phyloP scores from a whole-genome alignment of 768 basidiomycete genomes.

The Crassisporium funariophilum region DNA sequence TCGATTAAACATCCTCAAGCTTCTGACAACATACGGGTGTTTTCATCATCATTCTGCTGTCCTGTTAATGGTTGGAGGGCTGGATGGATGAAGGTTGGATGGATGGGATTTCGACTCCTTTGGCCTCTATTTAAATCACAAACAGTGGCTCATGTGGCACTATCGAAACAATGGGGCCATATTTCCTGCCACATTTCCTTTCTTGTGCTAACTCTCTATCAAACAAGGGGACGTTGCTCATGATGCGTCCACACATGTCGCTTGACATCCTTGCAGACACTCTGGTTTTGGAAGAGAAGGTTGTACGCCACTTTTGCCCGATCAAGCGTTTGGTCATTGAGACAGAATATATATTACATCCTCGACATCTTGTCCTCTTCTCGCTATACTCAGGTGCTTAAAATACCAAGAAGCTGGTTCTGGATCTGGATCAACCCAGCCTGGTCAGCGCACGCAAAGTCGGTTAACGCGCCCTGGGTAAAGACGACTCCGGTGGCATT shows the following conservation, averaged over 20 bases:
- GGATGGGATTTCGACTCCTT: no score
- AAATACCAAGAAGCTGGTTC: conserved; percentile 7
- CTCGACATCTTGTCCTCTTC: background rate
- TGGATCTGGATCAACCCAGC: conserved; percentile 2
- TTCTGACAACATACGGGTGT: no score
- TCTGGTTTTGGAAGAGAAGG: no score
- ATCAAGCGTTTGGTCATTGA: no score
- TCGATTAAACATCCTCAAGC: no score
- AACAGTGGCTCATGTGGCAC: background rate
- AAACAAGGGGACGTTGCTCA: no score
- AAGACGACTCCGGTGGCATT: conserved; percentile 20
- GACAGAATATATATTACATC: background rate
- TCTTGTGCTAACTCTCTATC: background rate
- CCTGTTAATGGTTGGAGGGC: no score
- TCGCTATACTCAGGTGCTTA: background rate
- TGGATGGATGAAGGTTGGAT: no score
- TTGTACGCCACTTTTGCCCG: no score
- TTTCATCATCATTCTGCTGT: no score
- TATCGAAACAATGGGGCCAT: background rate
- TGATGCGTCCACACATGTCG: no score
- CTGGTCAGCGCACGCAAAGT: conserved; percentile 15
- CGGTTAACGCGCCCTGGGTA: conserved; percentile 9
- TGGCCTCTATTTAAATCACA: background rate
- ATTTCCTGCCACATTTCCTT: background rate
- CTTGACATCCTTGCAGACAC: no score